Percentiles rank a stretch among this genome's conserved stretches.
Evolutionary conservation across 2,329 filamentous ascomycete genomes (phyloP).

Genomic region (Scortechinia acanthostroma): DNA sequence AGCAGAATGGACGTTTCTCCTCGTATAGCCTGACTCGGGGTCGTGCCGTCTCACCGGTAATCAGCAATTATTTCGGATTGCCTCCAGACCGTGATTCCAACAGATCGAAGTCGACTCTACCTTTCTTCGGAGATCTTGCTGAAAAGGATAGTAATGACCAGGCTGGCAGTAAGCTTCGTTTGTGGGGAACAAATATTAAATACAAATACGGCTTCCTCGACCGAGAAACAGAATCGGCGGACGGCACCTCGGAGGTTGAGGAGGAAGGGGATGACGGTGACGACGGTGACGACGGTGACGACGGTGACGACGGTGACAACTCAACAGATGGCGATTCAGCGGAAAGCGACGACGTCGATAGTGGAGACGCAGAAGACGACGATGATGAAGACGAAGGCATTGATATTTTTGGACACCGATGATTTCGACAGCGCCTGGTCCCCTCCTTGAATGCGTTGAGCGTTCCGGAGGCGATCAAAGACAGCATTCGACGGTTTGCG

Average conservation of each 20-base stretch:
- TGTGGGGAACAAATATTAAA: conserved; percentile 3
- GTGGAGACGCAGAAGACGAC: conserved; percentile 9
- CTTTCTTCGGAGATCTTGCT: background rate
- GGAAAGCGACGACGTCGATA: conserved; percentile 5
- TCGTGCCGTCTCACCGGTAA: background rate
- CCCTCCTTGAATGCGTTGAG: too few relatives aligned
- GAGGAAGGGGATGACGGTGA: conserved; percentile 9
- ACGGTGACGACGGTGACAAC: conserved; percentile 11
- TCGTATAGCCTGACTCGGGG: background rate
- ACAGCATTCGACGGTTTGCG: too few relatives aligned
- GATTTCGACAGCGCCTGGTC: background rate
- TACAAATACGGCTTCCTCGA: background rate
- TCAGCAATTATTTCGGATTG: conserved; percentile 1
- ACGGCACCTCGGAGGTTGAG: conserved; percentile 12
- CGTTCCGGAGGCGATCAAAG: too few relatives aligned
- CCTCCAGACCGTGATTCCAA: background rate
- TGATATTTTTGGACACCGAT: conserved; percentile 5
- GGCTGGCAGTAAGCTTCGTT: conserved; percentile 4
- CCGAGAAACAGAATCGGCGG: conserved; percentile 25
- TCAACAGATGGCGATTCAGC: too few relatives aligned
- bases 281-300: conserved; percentile 11
- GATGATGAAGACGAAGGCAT: conserved; percentile 13
- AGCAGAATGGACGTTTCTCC: background rate
- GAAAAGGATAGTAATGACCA: background rate
- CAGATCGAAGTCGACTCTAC: background rate